Conservation (phyloP, 345 rosid genomes). For the Populus simonii region DNA sequence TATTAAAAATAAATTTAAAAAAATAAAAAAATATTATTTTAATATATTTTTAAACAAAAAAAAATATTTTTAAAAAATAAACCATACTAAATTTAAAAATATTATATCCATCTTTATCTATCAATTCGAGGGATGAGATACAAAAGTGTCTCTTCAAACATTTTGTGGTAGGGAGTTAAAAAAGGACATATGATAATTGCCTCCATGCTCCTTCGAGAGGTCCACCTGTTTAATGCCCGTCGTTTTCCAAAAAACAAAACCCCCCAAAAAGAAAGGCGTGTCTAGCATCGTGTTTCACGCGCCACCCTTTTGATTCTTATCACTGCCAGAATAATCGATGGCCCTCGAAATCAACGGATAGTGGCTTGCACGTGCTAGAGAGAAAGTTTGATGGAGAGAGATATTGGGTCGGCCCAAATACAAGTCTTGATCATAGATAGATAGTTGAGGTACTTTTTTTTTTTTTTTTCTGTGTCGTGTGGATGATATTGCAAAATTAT, state of each 20-base stretch:
- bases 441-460: background rate
- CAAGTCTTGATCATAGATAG: background rate
- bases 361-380: background rate
- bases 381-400: background rate
- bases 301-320: background rate
- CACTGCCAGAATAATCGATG: background rate
- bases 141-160: constrained; percentile 12
- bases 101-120: background rate
- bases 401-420: background rate
- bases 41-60: too few species aligned
- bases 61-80: too few species aligned
- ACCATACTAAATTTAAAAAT: too few species aligned
- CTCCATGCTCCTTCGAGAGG: background rate
- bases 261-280: background rate
- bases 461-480: background rate
- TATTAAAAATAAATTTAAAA: too few species aligned
- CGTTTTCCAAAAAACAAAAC: background rate
- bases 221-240: constrained; percentile 9
- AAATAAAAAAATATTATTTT: too few species aligned
- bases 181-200: constrained; percentile 5
- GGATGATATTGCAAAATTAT: background rate
- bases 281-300: background rate
- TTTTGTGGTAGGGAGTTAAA: constrained; percentile 5
- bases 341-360: background rate
- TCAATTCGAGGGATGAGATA: background rate